Conservation (phyloP, 495 filamentous ascomycete genomes). For the Aspergillus incahuasiensis region DNA sequence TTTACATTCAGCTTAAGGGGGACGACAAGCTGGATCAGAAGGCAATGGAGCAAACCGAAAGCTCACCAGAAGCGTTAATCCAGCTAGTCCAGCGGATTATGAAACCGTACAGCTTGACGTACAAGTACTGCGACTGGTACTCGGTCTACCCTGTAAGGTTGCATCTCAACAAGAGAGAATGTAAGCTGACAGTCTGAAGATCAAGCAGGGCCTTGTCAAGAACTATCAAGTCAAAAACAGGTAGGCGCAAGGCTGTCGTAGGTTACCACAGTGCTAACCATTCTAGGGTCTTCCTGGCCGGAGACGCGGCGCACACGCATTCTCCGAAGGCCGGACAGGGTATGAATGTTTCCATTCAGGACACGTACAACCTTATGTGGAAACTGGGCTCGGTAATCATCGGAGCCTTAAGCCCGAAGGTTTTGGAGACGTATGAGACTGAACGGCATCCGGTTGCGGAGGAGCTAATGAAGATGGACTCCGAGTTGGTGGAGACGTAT, state of each 20-base stretch:
- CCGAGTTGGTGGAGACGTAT: slow-evolving; percentile 14
- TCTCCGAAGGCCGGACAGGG: slow-evolving; percentile 47
- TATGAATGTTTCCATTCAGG: slow-evolving; percentile 51
- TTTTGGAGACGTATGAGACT: slow-evolving; percentile 32
- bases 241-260: background rate
- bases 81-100: slow-evolving; percentile 15
- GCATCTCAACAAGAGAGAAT: background rate
- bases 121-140: slow-evolving; percentile 26
- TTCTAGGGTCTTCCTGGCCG: slow-evolving; percentile 38
- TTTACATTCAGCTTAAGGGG: slow-evolving; percentile 17
- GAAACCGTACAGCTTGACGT: slow-evolving; percentile 21
- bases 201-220: slow-evolving; percentile 10
- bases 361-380: slow-evolving; percentile 50
- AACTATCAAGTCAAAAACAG: slow-evolving; percentile 7
- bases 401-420: slow-evolving; percentile 13
- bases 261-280: background rate
- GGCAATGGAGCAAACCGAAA: background rate
- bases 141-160: slow-evolving; percentile 19
- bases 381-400: slow-evolving; percentile 42
- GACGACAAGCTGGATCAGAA: background rate
- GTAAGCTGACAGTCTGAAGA: slow-evolving; percentile 2
- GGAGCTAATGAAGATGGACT: slow-evolving; percentile 16
- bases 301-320: slow-evolving; percentile 51
- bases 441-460: slow-evolving; percentile 30
- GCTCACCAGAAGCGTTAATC: slow-evolving; percentile 8